Percentiles rank a stretch among this genome's conserved stretches.
Evolutionary conservation across 257 asterid species (phyloP).

Genomic region (Hygrophila difformis): DNA sequence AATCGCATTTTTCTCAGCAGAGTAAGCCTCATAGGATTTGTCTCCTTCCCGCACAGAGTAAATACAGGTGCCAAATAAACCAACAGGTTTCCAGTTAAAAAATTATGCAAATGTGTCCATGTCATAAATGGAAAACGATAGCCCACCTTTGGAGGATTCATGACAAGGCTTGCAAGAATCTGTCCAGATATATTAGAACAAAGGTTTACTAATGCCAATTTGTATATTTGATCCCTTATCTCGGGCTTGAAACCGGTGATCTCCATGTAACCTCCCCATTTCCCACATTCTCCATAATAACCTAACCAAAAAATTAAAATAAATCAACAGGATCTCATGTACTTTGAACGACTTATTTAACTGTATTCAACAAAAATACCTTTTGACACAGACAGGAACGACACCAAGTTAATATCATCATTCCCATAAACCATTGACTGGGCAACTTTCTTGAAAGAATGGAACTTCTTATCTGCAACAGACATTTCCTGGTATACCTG

Average conservation of each 20-base stretch:
- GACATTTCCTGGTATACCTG: constrained; percentile 14
- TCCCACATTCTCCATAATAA: constrained; percentile 95
- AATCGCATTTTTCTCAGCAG: constrained; percentile 72
- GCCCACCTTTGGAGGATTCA: constrained; percentile 87
- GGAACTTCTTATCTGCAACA: constrained; percentile 89
- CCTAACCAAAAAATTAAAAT: constrained; percentile 27
- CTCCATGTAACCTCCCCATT: constrained; percentile 98
- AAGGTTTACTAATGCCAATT: constrained; percentile 85
- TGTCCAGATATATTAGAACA: constrained; percentile 96
- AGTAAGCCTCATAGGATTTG: constrained; percentile 77
- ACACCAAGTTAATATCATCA: constrained; percentile 64
- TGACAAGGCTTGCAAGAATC: constrained; percentile 90
- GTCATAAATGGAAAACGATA: not conserved
- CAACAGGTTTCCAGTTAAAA: no score
- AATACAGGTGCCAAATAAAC: no score
- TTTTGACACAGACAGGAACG: constrained; percentile 93
- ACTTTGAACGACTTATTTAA: no score
- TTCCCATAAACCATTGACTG: constrained; percentile 11
- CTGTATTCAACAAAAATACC: constrained; percentile 32
- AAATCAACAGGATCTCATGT: no score
- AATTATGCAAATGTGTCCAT: not conserved
- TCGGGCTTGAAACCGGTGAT: constrained; percentile 86
- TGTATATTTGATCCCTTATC: constrained; percentile 83
- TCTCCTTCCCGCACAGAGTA: constrained; percentile 74
- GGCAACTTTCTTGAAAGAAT: constrained; percentile 61